Base-by-base conservation (phyloP, 495 filamentous ascomycete genomes). In the Symbiotaphrina buchneri region DNA sequence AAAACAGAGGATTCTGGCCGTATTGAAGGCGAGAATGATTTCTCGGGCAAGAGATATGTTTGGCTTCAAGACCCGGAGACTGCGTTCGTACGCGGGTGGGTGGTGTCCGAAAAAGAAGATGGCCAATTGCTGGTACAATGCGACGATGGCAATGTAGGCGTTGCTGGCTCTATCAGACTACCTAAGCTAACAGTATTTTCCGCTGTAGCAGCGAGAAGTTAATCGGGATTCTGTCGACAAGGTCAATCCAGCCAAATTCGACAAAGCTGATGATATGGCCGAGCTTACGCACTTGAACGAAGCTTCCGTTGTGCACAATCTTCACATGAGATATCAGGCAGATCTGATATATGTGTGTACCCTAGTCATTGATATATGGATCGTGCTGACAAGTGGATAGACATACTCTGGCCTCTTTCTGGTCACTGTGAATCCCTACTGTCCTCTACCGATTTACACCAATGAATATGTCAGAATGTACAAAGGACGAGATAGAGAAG, bases 211-310 rank as follows among this genome's bases (percentile, higher is more conserved):
- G 68, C 77, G 81, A 27, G 75, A 80, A 45, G 73, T 87, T 20
- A 69, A 84, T 39, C 51, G 63, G 14, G 81, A 93, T 39, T 72
- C 65, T 35, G 82, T 92, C 29, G 90, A 99, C 59, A 94, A 92
- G 51, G 90, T 95, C 54, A 99, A 99, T 51, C 90, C 90, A 16
- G 90, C 81, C 33, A 99, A 99, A 46, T 99, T 99, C 47, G 90
- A 99, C 60, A 94, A 87, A 51, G 85, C 87, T 5, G 77, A 92
- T 54, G 90, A 99, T 47, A 99, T 99, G 90, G 87, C 90, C 2
- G 87, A 95, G 51, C 58, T 99, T 41, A 99, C 90, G 10, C 87
- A 95, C 45, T 54, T 99, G 26, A 99, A 99, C 47, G 90, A 99
- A 53, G 75, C 84, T 6, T 95, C 87, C 0, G 90, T 99, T 35